Percentiles rank a stretch among this genome's conserved stretches.
These are phyloP conservation scores for Phaeosphaeriaceae sp. DNA, from an alignment of 2,329 filamentous ascomycete species.

Conservation along the genomic window DNA sequence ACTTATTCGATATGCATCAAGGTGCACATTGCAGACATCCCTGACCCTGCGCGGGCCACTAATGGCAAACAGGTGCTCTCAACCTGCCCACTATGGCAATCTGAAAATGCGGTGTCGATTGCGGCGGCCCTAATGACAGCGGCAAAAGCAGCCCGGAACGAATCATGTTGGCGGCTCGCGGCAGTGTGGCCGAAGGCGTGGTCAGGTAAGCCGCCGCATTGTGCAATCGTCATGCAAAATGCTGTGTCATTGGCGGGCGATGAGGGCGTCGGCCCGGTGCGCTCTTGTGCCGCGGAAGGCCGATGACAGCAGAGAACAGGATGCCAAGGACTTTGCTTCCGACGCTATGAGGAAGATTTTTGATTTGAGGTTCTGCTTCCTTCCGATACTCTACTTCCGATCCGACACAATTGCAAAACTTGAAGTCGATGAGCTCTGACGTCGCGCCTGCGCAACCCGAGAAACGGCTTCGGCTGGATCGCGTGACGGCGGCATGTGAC, in stretches of 20 bases:
- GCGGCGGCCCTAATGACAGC: constrained; percentile 10
- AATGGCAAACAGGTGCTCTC: not conserved
- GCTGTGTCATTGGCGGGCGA: not conserved
- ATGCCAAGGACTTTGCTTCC: not conserved
- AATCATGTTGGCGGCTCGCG: not conserved
- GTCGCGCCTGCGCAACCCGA: constrained; percentile 9
- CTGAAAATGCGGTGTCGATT: not conserved
- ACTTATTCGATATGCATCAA: not conserved
- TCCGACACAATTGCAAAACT: constrained; percentile 1
- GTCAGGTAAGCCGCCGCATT: not conserved
- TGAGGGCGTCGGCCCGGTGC: not conserved
- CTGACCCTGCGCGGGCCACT: not conserved
- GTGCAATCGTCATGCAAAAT: not conserved
- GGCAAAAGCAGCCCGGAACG: not conserved
- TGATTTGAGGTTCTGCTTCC: no score
- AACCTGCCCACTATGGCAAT: constrained; percentile 3
- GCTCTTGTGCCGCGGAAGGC: not conserved
- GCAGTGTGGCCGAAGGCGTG: not conserved
- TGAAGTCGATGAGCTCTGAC: not conserved
- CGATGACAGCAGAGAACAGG: not conserved
- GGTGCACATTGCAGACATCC: not conserved
- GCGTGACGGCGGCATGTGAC: constrained; percentile 39
- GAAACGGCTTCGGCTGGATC: constrained; percentile 34
- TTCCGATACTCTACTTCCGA: not conserved
- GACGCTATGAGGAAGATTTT: not conserved